Percentiles rank a stretch among this genome's conserved stretches.
phyloP scores from a whole-genome alignment of 2,329 filamentous ascomycete species.

The Nothopassalora personata region DNA sequence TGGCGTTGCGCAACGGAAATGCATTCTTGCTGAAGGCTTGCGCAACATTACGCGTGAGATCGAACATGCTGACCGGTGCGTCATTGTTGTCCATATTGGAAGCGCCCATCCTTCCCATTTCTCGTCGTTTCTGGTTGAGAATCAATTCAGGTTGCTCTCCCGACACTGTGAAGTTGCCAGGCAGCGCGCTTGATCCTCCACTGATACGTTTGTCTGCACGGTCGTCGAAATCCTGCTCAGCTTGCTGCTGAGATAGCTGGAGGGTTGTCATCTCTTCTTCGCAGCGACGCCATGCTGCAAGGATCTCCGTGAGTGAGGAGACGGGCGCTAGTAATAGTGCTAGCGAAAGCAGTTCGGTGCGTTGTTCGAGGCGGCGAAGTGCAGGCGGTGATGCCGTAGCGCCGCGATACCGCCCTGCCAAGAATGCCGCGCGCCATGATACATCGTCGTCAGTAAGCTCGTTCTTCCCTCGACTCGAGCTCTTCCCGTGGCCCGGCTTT shows the following conservation, averaged over 20 bases:
- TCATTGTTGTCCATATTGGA: conserved; percentile 37
- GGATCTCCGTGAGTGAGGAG: conserved; percentile 64
- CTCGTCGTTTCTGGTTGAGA: conserved; percentile 38
- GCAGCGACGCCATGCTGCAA: conserved; percentile 69
- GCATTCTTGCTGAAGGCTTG: conserved; percentile 42
- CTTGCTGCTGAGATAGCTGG: conserved; percentile 60
- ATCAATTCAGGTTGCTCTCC: conserved; percentile 31
- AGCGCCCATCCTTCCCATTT: conserved; percentile 31
- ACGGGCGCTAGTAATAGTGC: conserved; percentile 69
- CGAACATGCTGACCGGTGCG: conserved; percentile 50
- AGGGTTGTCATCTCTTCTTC: conserved; percentile 70
- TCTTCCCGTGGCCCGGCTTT: conserved; percentile 14
- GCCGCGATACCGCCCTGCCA: conserved; percentile 66
- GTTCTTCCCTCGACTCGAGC: conserved; percentile 17
- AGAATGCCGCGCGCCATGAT: conserved; percentile 72
- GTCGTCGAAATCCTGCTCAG: conserved; percentile 66
- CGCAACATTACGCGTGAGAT: conserved; percentile 47
- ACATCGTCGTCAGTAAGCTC: conserved; percentile 52
- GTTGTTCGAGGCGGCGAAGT: conserved; percentile 69
- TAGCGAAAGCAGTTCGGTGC: conserved; percentile 72
- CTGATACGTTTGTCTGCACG: conserved; percentile 50
- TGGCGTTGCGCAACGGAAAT: conserved; percentile 38
- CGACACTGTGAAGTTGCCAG: conserved; percentile 42
- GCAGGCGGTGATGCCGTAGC: conserved; percentile 45
- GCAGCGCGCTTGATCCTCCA: conserved; percentile 28